Base-by-base conservation (phyloP, 192 early-diverging fungal genomes). In the Coemansia sp. region DNA sequence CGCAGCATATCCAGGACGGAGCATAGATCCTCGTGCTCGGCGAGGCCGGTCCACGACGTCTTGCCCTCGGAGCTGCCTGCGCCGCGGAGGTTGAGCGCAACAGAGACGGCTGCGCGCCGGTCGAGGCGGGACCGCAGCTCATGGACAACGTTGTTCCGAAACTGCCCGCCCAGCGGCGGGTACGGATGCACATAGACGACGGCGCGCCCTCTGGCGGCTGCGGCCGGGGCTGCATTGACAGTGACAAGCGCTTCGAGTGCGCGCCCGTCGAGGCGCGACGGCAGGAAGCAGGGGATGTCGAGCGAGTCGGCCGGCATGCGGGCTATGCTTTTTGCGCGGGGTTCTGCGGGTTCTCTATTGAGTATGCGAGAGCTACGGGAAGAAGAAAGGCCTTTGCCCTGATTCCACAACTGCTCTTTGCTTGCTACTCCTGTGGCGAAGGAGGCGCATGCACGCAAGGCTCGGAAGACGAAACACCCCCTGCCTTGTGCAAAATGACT, bases 21-120 rank as follows among this genome's bases (percentile, higher is more conserved):
- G 55, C 75, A 75, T 57, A 82, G 65, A 50, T 82, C 79, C 48
- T 82, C 79, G 42, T 65, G 75, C 69, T 82, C 79, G 15, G 75
- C 38, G 20, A 45, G 15, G 22, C 79, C 79, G 46, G 79, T 82
- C 79, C 79, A 82, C 38, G 79, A 82, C 34, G 79, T 82, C 46
- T 71, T 70, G 55, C 79, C 79, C 63, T 77, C 71, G 32, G 79
- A 82, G 35, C 69, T 52, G n/a, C 79, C 75, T 20, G 79, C 79
- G 53, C 79, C 79, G 65, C 79, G 74, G 40, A 82, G 70, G 59
- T 76, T 82, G 68, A 82, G 64, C 10, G 75, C 67, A 9, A 82
- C 35, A 9, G 75, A 60, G 45, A 82, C 61, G 7, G 62, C 59
- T 7, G 57, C 69, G 53, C 68, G 68, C 34, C 55, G 52, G 64